A percentile compares a stretch with the other conserved stretches of the same genome.
Evolutionary conservation across 371 early-diverging fungal genomes (phyloP).

Genomic region (Mortierella sp.): DNA sequence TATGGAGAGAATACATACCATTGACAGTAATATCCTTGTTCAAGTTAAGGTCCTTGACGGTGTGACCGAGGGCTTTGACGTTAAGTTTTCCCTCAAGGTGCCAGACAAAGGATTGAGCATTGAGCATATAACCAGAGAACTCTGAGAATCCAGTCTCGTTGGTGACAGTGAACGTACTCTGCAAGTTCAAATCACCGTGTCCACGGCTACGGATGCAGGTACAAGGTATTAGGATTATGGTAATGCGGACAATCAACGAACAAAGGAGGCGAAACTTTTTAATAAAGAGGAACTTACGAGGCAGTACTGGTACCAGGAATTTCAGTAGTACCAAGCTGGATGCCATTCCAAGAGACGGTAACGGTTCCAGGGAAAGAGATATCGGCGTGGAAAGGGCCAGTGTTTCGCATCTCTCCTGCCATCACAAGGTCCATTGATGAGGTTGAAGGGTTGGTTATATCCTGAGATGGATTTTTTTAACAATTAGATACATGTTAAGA

Average conservation of each 20-base stretch:
- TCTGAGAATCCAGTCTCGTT: conserved; percentile 61
- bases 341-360: conserved; percentile 66
- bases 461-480: conserved; percentile 18
- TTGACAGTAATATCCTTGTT: conserved; percentile 56
- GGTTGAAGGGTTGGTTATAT: conserved; percentile 26
- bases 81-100: conserved; percentile 63
- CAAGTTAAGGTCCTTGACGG: conserved; percentile 58
- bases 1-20: conserved; percentile 43
- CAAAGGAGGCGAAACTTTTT: neutral
- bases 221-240: no score
- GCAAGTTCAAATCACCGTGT: conserved; percentile 62
- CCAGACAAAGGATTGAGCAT: conserved; percentile 68
- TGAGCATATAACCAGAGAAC: conserved; percentile 69
- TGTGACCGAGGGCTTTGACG: conserved; percentile 70
- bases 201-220: conserved; percentile 44
- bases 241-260: no score
- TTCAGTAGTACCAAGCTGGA: conserved; percentile 59
- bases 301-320: conserved; percentile 60
- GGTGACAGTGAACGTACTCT: conserved; percentile 61
- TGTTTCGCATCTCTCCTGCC: conserved; percentile 64
- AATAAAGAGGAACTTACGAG: conserved; percentile 28
- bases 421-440: conserved; percentile 60
- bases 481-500: conserved; percentile 1
- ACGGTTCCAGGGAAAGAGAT: conserved; percentile 68
- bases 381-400: conserved; percentile 70